These are phyloP conservation scores for Globisporangium sylvaticum DNA, from an alignment of 352 stramenopile species.

Conservation along the genomic window DNA sequence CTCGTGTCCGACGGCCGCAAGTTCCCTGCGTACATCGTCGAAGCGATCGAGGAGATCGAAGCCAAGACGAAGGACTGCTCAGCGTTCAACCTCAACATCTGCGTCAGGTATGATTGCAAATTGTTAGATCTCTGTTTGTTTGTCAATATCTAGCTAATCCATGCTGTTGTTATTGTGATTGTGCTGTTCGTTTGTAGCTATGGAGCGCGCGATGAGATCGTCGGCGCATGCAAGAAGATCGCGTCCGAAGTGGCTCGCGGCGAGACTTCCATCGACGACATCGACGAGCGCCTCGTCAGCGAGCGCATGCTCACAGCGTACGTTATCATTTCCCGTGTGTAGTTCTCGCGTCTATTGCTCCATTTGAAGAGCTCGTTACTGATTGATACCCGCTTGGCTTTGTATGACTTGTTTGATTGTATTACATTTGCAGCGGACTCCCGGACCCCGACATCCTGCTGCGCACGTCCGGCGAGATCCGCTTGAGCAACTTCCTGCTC, in stretches of 20 bases:
- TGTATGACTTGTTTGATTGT: slow-evolving; percentile 3
- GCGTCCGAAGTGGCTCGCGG: slow-evolving; percentile 76
- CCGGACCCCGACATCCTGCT: slow-evolving; percentile 94
- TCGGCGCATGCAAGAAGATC: slow-evolving; percentile 88
- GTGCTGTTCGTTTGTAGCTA: slow-evolving; percentile 69
- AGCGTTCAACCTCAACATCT: slow-evolving; percentile 81
- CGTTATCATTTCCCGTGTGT: slow-evolving; percentile 13
- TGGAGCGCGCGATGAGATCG: slow-evolving; percentile 94
- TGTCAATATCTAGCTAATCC: not conserved
- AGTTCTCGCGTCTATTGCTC: not conserved
- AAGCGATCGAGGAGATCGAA: slow-evolving; percentile 82
- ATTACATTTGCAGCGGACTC: slow-evolving; percentile 49
- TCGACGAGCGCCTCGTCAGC: slow-evolving; percentile 78
- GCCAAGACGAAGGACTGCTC: slow-evolving; percentile 82
- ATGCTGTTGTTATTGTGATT: not conserved
- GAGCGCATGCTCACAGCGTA: slow-evolving; percentile 80
- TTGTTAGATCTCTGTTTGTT: not conserved
- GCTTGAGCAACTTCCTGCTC: slow-evolving; percentile 96
- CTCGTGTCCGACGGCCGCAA: slow-evolving; percentile 79
- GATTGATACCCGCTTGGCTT: not conserved
- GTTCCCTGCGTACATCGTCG: slow-evolving; percentile 60
- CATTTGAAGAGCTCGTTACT: not conserved
- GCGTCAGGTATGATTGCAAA: slow-evolving; percentile 51
- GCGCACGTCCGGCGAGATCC: slow-evolving; percentile 92
- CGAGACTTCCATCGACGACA: slow-evolving; percentile 52